Base-by-base conservation (phyloP, 1,284 basidiomycete species). In the Sphagnurus paluster region DNA sequence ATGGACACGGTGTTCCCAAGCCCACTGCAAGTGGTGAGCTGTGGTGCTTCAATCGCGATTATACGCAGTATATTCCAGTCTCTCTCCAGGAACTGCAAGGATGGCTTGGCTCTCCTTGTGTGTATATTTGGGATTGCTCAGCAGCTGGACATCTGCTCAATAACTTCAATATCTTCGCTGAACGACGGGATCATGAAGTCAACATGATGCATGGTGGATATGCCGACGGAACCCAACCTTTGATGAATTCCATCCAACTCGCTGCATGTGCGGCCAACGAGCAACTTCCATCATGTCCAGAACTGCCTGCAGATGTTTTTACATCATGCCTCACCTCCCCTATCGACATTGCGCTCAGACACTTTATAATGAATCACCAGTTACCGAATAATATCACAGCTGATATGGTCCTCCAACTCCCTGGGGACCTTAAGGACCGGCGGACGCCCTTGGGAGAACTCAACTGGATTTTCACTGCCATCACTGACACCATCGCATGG, bases 401-500 rank as follows among this genome's bases (percentile, higher is more conserved):
- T 24, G 94, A 98, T 60, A 92, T 95, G 86, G 90, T 97, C 29
- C 87, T 94, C 80, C 90, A 95, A 62, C 83, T 99, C 14, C 97
- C 96, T 0, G 96, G 97, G 4, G 93, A 98, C 59, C 79, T 99
- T 50, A 98, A 98, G 67, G 96, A 99, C 62, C 80, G 96, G 25
- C 80, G 94, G 19, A 98, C 97, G 2, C 96, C 96, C 0, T 76
- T 99, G 1, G 96, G 96, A 42, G 96, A 99, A 68, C 82, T 99
- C 21, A 98, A 98, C 67, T 99, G 97, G 96, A 98, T 99, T 57
- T 98, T 99, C 70, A 98, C 93, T 2, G 93, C 96, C 32, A 93
- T 99, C 54, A 99, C 96, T 13, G 96, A 99, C 68, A 98, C 96
- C 6, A 98, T 99, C 54, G 97, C 97, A 10, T 99, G 97, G 96